phyloP scores from a whole-genome alignment of 306 rosid genomes.

The Dalbergia cultrata region DNA sequence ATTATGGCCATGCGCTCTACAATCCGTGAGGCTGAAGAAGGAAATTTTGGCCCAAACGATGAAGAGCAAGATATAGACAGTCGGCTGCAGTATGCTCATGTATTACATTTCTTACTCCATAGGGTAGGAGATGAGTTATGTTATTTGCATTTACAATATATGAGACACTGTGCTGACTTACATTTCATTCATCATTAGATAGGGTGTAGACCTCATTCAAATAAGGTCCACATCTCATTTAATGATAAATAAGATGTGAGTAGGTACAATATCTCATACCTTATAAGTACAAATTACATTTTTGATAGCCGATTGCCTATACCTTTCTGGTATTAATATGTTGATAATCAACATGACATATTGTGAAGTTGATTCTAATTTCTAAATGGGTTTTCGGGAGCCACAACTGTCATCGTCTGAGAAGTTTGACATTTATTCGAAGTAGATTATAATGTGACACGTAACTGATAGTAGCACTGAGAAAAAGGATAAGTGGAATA shows the following conservation, averaged over 20 bases:
- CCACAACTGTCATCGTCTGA: constrained; percentile 66
- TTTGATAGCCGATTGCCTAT: no score
- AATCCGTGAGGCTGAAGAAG: constrained; percentile 59
- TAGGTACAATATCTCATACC: no score
- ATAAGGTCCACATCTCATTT: no score
- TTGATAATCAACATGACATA: neutral
- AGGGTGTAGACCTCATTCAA: no score
- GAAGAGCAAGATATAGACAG: constrained; percentile 26
- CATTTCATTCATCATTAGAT: no score
- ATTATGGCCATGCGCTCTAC: constrained; percentile 53
- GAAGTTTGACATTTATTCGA: constrained; percentile 56
- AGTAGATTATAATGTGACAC: constrained; percentile 45
- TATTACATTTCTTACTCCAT: constrained; percentile 17
- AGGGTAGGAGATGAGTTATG: no score
- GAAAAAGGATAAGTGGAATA: neutral
- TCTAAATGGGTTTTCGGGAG: constrained; percentile 51
- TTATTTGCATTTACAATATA: no score
- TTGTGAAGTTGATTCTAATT: constrained; percentile 34
- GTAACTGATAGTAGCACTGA: neutral
- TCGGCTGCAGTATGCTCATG: constrained; percentile 51
- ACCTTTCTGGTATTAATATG: neutral
- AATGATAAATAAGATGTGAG: no score
- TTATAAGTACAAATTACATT: no score
- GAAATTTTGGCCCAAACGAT: constrained; percentile 39
- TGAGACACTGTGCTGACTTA: no score